A percentile compares a stretch with the other conserved stretches of the same genome.
These are phyloP conservation scores for Hericium coralloides DNA, from an alignment of 768 basidiomycete genomes.

Conservation along the genomic window DNA sequence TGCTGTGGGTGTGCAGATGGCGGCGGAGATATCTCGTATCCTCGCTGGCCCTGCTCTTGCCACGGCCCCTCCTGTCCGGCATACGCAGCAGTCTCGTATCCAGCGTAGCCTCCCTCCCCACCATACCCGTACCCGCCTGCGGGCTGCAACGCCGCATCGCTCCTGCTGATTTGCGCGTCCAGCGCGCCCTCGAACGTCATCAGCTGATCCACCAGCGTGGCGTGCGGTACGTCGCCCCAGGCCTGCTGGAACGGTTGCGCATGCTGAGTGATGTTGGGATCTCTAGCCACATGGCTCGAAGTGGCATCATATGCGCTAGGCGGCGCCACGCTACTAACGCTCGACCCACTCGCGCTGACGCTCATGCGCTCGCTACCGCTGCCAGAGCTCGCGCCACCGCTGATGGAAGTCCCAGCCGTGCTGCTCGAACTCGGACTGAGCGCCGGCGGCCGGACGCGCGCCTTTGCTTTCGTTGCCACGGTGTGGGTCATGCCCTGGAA, in stretches of 20 bases:
- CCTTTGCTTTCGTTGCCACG: constrained; percentile 35
- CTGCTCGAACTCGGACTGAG: neutral
- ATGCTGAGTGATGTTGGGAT: neutral
- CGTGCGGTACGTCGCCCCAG: constrained; percentile 17
- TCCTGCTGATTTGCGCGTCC: constrained; percentile 20
- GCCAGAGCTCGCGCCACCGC: neutral
- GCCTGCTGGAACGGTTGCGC: neutral
- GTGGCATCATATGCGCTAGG: neutral
- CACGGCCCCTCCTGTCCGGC: neutral
- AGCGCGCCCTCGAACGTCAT: constrained; percentile 21
- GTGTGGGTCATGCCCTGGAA: constrained; percentile 72
- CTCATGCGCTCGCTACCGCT: neutral
- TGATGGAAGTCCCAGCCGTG: neutral
- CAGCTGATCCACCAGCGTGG: constrained; percentile 24
- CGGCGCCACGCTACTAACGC: constrained; percentile 7
- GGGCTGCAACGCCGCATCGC: neutral
- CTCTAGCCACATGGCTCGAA: neutral
- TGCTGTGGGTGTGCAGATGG: neutral
- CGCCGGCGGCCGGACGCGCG: constrained; percentile 2
- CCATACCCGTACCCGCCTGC: neutral
- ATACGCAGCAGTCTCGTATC: neutral
- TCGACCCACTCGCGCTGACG: constrained; percentile 1
- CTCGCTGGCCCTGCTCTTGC: too few relatives aligned
- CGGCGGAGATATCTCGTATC: neutral
- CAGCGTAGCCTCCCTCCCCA: neutral